Base-by-base conservation (phyloP, 148 eudicot genomes). In the Amaranthus hypochondriacus region DNA sequence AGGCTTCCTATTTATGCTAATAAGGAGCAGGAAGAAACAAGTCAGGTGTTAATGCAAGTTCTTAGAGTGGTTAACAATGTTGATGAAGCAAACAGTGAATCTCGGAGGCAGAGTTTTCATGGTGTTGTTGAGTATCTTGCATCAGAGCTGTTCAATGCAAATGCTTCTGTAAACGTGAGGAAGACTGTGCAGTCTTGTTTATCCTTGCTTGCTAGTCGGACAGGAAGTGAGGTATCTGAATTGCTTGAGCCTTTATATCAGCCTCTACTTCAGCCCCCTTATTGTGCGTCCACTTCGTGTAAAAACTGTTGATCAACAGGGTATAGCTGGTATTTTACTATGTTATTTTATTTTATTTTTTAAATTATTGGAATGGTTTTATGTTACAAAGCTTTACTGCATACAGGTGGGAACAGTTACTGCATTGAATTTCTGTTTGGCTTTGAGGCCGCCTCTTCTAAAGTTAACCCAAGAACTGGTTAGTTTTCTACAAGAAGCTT, bases 281-380 rank as follows among this genome's bases (percentile, higher is more conserved):
- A 82, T 92, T 76, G 52, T 78, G 78, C 92, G 99, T 7, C 87
- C 97, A 49, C 92, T 95, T 79, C 97, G 99, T 49, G 80, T 84
- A 51, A 95, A 90, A 81, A 95, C 96, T 53, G 97, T 95, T 73
- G 99, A 95, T 83, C 99, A 95, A 70, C 99, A 95, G 97, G 97
- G 99, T 89, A 74, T 82, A 65, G 43, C 10, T 15, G 10, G 61
- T 70, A 13, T 66, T 44, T 75, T 53, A 62, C 68, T 67, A 61
- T 68, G 43, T 44, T 66, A 28, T 72, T 55, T 56, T 77, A 13
- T 56, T 69, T 61, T 44, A 5, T 8, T 57, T 50, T 28, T 28
- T 28, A 28, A 28, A 28, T 28, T 28, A 28, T 72, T 44, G 77
- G 18, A 39, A 18, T 72, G 6, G 28, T 47, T 46, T 18, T 69